Base-by-base conservation (phyloP, 768 basidiomycete species). In the Strobilomyces dryophilus region DNA sequence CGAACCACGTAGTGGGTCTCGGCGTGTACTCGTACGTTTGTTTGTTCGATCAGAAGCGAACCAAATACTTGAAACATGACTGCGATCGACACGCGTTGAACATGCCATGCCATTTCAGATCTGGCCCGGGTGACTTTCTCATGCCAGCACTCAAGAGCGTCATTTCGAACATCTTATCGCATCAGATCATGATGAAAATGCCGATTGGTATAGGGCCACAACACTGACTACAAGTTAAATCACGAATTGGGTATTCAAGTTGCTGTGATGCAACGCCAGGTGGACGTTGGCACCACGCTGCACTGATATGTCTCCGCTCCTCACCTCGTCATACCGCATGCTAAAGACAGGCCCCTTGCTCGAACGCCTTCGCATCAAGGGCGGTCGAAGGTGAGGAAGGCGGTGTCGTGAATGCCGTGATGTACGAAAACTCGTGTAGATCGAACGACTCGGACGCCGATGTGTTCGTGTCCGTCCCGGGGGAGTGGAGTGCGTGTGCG, bases 361-460 rank as follows among this genome's bases (percentile, higher is more conserved):
- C 42, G 20, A 52, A 37, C 10, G 45, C 44, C 53, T 56, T 54
- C 21, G 24, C 52, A 45, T 44, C 49, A 47, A 53, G 36, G 35
- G 37, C 50, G 6, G 46, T 51, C 7, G 63, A 65, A 56, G 64
- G 65, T 15, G 64, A 64, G 24, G 66, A 63, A 47, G 66, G 58
- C 49, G 60, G 66, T 51, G 68, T 70, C 24, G 67, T 66, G 35
- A 65, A 64, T 12, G 64, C 67, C 11, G 66, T 68, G 32, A 66
- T 29, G 44, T 68, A 64, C 27, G 69, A 70, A 62, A 64, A 62
- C 57, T 66, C 66, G 54, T 64, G 55, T 53, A 68, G 39, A 45
- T 70, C 66, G 17, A 59, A 64, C 35, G 56, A 54, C 12, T 52
- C 49, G 45, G 55, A 60, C 27, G 54, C 45, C 26, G 55, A 37